A percentile compares a stretch with the other conserved stretches of the same genome.
Conservation (phyloP, 108 stramenopile species). For the Skeletonema tropicum region DNA sequence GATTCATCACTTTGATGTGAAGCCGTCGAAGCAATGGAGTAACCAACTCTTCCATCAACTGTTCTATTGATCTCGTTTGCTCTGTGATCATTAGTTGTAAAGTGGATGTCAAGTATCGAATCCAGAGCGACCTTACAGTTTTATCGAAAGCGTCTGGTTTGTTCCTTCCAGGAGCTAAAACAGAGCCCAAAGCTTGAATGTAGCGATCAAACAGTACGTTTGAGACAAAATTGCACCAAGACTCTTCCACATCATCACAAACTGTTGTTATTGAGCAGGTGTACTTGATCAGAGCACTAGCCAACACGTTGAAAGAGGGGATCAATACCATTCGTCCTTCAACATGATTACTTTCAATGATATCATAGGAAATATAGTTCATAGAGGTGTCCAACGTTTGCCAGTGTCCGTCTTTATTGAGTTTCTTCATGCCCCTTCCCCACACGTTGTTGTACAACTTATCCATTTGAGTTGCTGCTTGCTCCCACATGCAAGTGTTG, state of each 20-base stretch:
- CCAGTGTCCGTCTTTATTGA: not conserved
- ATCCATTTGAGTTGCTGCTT: conserved; percentile 15
- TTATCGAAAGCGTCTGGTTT: not conserved
- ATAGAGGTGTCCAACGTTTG: not conserved
- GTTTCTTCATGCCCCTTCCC: conserved; percentile 20
- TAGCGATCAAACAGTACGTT: conserved; percentile 32
- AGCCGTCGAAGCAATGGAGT: conserved; percentile 38
- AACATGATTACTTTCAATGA: conserved; percentile 9
- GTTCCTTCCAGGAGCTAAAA: not conserved
- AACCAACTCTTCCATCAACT: conserved; percentile 21
- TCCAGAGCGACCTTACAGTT: conserved; percentile 21
- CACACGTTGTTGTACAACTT: conserved; percentile 27
- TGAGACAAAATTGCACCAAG: conserved; percentile 35
- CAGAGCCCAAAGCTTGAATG: conserved; percentile 9
- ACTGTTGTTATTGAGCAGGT: not conserved
- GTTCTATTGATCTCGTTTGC: conserved; percentile 15
- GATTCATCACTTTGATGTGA: conserved; percentile 26
- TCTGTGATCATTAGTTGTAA: conserved; percentile 22
- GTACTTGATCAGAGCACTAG: conserved; percentile 33
- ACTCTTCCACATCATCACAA: conserved; percentile 10
- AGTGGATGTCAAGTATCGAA: conserved; percentile 24
- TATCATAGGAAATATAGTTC: conserved; percentile 19
- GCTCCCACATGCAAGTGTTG: conserved; percentile 29
- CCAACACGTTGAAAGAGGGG: conserved; percentile 28
- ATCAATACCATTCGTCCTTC: conserved; percentile 16